Base-by-base conservation (phyloP, 352 stramenopile species). In the Globisporangium cystogenes region DNA sequence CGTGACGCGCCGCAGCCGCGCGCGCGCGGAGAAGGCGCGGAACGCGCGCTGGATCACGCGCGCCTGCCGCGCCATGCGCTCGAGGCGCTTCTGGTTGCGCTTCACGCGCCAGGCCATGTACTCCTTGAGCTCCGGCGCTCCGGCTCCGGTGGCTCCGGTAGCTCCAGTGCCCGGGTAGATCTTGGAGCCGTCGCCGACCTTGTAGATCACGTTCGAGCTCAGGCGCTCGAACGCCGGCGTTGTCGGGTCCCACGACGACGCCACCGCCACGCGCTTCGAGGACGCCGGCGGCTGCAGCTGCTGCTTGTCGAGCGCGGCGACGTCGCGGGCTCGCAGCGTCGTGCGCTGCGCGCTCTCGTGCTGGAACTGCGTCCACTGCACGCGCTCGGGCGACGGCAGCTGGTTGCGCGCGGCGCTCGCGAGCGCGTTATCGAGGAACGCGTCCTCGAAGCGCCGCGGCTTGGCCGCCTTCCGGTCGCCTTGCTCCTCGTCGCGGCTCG, bases 31-130 rank as follows among this genome's bases (percentile, higher is more conserved):
- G 58, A 94, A 97, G 16, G 77, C 88, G 36, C 92, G 82, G 46
- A 98, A 92, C 7, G 77, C 86, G n/a, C 74, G 70, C 58, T 99
- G 94, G 48, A 98, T 97, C 15, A 87, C 63, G 3, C 60, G 59
- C 6, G 91, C 92, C 49, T 93, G 88, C 4, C 61, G 63, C 27
- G 95, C 68, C 65, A 98, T 83, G 29, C 85, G 80, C 43, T 88
- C 67, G 14, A 98, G 78, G 12, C 91, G 76, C 74, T 97, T 98
- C 49, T 94, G 81, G 60, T 98, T 98, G 23, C 94, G 75, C 62
- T 94, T 87, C 26, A 98, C 79, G 45, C 95, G 77, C 94, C 95
- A 98, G 11, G 70, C 71, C 95, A 98, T 98, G 81, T 98, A 98
- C 65, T 98, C 95, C 40, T 93, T 91, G 24, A 97, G 85, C 61